Evolutionary conservation across 2,329 filamentous ascomycete genomes (phyloP), one percentile per base, ranked within the genome.

Genomic region (Hyphodiscus sp.): DNA sequence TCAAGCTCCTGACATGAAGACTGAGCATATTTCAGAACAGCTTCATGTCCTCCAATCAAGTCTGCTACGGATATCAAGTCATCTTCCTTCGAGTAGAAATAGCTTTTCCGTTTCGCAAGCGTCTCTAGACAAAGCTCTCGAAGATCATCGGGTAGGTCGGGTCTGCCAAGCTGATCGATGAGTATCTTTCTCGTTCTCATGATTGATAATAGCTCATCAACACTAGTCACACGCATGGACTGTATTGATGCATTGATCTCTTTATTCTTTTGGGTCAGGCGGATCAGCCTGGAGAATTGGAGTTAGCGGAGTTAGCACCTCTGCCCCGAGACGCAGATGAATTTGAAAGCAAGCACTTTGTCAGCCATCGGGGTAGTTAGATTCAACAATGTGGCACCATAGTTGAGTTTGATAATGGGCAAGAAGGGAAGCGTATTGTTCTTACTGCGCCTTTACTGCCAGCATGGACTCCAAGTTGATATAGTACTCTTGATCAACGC

Each of bases 161-260:
- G 46, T 19, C 47, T 44, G 20, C 45, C 45, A 11, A 55, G 43
- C 29, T 52, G 50, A 15, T 45, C 48, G 4, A 52, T 46, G 41
- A 55, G 52, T 29, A 49, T 51, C 41, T 44, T 43, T 45, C 56
- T 47, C n/a, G 53, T 45, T n/a, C 42, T 52, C 41, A 58, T 53
- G 20, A 49, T 45, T 20, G 26, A 51, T 19, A 49, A 50, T 4
- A 58, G 43, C 9, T 53, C 53, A 38, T 51, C 33, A 11, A 58
- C 33, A 19, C 51, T 26, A 3, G 47, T 19, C 13, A 46, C 38
- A 20, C 52, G 47, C 15, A 51, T 47, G 9, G 20, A 23, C 5
- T 53, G 45, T 18, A 56, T 53, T 15, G 49, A 45, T 15, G 48
- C 20, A 13, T 53, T 53, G 7, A 53, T 51, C 2, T 48, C 51